Percentiles rank a stretch among this genome's conserved stretches.
Conservation (phyloP, 228 moss, liverwort and hornwort species). For the Sphagnum magellanicum region DNA sequence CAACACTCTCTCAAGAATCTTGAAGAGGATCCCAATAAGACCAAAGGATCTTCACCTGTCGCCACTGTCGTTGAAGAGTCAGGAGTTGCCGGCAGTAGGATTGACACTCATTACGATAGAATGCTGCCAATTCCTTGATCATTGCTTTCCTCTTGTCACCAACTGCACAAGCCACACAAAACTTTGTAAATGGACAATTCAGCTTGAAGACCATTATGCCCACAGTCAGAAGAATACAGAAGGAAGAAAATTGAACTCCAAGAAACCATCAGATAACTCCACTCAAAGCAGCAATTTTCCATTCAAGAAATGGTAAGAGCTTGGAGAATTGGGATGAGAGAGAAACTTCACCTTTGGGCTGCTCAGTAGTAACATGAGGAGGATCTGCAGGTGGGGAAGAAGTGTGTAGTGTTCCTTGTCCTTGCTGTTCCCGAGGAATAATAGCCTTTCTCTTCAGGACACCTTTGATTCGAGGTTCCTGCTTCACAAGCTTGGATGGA, state of each 20-base stretch:
- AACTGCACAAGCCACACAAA: conserved; percentile 17
- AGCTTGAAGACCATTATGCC: too few species aligned
- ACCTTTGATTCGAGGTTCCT: conserved; percentile 48
- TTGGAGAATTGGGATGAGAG: background rate
- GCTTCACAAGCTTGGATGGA: conserved; percentile 26
- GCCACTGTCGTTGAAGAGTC: conserved; percentile 69
- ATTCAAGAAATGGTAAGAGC: too few species aligned
- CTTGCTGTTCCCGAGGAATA: conserved; percentile 22
- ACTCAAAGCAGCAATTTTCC: too few species aligned
- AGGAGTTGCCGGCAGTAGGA: conserved; percentile 65
- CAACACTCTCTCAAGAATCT: too few species aligned
- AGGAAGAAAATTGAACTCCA: too few species aligned
- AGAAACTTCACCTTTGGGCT: conserved; percentile 42
- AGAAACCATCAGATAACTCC: too few species aligned
- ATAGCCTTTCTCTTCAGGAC: conserved; percentile 45
- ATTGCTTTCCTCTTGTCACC: conserved; percentile 56
- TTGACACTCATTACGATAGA: conserved; percentile 60
- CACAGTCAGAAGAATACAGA: too few species aligned
- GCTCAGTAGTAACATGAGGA: conserved; percentile 39
- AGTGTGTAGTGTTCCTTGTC: conserved; percentile 22
- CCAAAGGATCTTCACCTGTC: conserved; percentile 22
- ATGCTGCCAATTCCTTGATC: conserved; percentile 63
- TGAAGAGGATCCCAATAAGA: too few species aligned
- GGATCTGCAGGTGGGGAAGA: conserved; percentile 40
- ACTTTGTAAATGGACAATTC: too few species aligned